phyloP scores from a whole-genome alignment of 2,329 filamentous ascomycete species.

The Pseudogymnoascus sp. region DNA sequence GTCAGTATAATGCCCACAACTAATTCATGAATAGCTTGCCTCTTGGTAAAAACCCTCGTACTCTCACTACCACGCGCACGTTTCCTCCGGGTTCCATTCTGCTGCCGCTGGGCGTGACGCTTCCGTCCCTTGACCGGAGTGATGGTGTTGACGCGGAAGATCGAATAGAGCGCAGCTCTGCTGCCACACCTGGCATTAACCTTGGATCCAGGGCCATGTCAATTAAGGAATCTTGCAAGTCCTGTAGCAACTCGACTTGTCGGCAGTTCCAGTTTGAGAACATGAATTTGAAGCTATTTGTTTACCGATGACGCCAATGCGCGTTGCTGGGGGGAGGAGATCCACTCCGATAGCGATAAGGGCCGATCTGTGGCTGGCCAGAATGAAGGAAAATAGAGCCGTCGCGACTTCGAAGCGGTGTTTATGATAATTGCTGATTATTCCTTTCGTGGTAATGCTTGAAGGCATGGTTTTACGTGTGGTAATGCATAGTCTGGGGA shows the following conservation, averaged over 20 bases:
- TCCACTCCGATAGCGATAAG: slow-evolving; percentile 7
- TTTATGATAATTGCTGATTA: slow-evolving; percentile 2
- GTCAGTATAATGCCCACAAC: background rate
- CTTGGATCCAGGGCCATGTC: slow-evolving; percentile 34
- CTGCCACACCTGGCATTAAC: slow-evolving; percentile 37
- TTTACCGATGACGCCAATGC: slow-evolving; percentile 12
- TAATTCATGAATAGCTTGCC: slow-evolving; percentile 39
- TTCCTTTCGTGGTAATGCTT: slow-evolving; percentile 1
- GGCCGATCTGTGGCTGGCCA: slow-evolving; percentile 5
- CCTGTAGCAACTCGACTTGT: slow-evolving; percentile 19
- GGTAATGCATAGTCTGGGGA: background rate
- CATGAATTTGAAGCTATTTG: slow-evolving; percentile 19
- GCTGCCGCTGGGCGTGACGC: slow-evolving; percentile 46
- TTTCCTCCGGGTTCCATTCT: slow-evolving; percentile 59
- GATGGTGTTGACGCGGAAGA: slow-evolving; percentile 74
- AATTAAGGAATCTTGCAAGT: slow-evolving; percentile 28
- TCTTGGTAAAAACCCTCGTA: slow-evolving; percentile 69
- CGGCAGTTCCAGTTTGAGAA: slow-evolving; percentile 22
- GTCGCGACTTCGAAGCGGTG: background rate
- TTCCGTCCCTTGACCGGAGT: slow-evolving; percentile 62
- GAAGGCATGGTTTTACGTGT: background rate
- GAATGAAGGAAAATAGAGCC: slow-evolving; percentile 2
- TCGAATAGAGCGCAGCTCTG: slow-evolving; percentile 33
- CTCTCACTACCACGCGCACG: slow-evolving; percentile 73
- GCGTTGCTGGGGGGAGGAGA: slow-evolving; percentile 12